Percentiles rank a stretch among this genome's conserved stretches.
phyloP scores from a whole-genome alignment of 345 rosid genomes.

The Corymbia maculata region DNA sequence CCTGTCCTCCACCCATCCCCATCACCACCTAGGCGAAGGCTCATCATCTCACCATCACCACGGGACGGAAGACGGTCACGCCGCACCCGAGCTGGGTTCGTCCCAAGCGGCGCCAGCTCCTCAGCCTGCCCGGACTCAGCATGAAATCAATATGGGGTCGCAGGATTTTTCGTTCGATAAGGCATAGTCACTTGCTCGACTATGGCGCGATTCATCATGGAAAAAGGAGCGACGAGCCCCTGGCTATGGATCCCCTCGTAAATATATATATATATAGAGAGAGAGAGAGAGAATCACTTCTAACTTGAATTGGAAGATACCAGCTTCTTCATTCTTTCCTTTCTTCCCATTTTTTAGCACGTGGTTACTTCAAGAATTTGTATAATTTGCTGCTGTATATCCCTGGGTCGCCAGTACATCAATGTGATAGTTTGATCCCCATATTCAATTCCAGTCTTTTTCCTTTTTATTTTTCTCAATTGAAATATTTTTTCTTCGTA shows the following conservation, averaged over 20 bases:
- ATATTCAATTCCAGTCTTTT: neutral
- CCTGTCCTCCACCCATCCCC: constrained; percentile 9
- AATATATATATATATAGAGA: neutral
- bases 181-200: neutral
- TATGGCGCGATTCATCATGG: neutral
- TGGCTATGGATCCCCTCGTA: neutral
- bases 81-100: neutral
- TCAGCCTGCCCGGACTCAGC: neutral
- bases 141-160: neutral
- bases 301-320: neutral
- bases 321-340: neutral
- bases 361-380: neutral
- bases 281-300: neutral
- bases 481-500: neutral
- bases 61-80: neutral
- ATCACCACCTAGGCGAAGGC: neutral
- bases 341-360: neutral
- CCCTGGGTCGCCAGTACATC: neutral
- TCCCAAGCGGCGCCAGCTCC: neutral
- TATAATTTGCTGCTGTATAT: neutral
- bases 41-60: constrained; percentile 16
- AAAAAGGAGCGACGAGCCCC: neutral
- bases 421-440: neutral
- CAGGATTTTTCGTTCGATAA: constrained; percentile 4
- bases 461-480: neutral